Evolutionary conservation across 1,284 basidiomycete genomes (phyloP).

Genomic region (Coniferiporia sulphurascens): DNA sequence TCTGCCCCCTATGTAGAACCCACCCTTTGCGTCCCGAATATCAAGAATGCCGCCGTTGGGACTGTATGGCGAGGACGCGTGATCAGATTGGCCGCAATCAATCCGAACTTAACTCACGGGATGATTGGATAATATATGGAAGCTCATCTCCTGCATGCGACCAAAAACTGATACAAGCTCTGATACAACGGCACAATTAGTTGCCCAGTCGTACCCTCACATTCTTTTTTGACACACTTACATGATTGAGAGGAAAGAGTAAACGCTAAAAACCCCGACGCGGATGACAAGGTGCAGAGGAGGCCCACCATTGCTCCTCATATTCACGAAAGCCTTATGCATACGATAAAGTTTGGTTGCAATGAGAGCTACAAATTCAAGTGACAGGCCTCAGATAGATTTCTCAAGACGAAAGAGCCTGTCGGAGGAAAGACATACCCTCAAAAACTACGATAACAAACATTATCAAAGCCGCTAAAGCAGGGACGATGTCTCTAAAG

Average conservation of each 20-base stretch:
- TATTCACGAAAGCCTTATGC: background rate
- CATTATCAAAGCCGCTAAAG: background rate
- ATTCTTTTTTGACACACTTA: too few species aligned
- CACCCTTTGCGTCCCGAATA: background rate
- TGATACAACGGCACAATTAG: too few species aligned
- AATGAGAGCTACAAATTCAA: background rate
- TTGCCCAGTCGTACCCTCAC: too few species aligned
- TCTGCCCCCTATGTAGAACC: background rate
- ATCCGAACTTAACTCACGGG: background rate
- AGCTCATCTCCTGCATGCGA: background rate
- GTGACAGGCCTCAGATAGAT: too few species aligned
- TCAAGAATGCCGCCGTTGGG: background rate
- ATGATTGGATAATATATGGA: background rate
- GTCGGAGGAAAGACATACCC: background rate
- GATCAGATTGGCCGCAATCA: too few species aligned
- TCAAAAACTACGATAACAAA: background rate
- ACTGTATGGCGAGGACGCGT: background rate
- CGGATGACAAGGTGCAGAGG: background rate
- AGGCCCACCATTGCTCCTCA: background rate
- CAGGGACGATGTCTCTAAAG: background rate
- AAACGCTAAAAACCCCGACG: background rate
- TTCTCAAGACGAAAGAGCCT: too few species aligned
- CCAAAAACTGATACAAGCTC: background rate
- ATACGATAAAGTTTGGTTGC: background rate
- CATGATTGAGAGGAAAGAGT: slow-evolving; percentile 1